Evolutionary conservation across 1,284 basidiomycete genomes (phyloP).

Genomic region (Porogramme epimiltina): DNA sequence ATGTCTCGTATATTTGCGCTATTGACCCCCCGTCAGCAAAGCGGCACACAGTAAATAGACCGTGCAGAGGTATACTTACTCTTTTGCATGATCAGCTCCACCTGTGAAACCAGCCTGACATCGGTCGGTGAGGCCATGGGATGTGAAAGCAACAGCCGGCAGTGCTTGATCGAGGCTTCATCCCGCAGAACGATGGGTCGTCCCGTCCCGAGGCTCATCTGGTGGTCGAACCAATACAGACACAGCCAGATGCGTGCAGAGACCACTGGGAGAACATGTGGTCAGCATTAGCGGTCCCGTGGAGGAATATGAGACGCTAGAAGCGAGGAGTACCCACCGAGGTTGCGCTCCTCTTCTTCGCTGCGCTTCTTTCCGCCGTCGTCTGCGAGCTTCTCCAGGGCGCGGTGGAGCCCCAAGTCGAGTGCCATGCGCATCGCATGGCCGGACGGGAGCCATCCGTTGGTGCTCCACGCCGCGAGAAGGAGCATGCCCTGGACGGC

Average conservation of each 20-base stretch:
- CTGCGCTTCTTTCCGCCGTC: conserved; percentile 60
- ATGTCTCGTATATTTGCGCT: conserved; percentile 90
- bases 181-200: conserved; percentile 88
- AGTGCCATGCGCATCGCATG: conserved; percentile 95
- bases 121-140: conserved; percentile 89
- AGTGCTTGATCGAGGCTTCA: conserved; percentile 84
- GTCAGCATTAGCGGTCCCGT: neutral
- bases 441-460: conserved; percentile 90
- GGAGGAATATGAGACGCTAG: neutral
- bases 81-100: conserved; percentile 91
- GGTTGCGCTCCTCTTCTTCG: conserved; percentile 84
- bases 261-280: conserved; percentile 59
- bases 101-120: conserved; percentile 81
- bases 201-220: conserved; percentile 89
- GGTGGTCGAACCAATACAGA: conserved; percentile 92
- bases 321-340: conserved; percentile 49
- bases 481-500: conserved; percentile 91
- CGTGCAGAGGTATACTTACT: conserved; percentile 46
- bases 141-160: conserved; percentile 78
- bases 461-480: conserved; percentile 91
- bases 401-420: conserved; percentile 89
- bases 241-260: conserved; percentile 94
- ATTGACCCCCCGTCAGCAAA: too few relatives aligned
- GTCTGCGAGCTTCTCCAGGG: conserved; percentile 88
- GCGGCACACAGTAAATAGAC: neutral